Evolutionary conservation across 2,329 filamentous ascomycete species (phyloP).

Genomic region (Stachybotrys echinatus): DNA sequence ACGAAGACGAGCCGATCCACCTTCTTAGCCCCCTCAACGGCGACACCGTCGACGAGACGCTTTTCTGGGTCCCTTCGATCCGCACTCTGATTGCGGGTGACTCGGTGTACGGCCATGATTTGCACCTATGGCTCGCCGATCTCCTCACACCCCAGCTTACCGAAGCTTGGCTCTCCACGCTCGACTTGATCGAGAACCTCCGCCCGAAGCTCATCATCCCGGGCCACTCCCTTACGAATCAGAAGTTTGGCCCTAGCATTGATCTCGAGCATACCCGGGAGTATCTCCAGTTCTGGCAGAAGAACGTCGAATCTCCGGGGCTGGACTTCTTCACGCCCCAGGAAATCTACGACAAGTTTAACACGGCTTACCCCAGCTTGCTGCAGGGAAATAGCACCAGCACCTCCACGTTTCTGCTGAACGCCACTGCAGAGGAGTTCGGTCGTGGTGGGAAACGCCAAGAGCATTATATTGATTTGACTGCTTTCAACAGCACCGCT

Average conservation of each 20-base stretch:
- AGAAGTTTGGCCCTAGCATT: not conserved
- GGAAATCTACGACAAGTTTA: slow-evolving; percentile 3
- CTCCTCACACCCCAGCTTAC: slow-evolving; percentile 4
- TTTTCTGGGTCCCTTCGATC: slow-evolving; percentile 10
- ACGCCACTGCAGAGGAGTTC: slow-evolving; percentile 6
- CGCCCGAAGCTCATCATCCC: slow-evolving; percentile 4
- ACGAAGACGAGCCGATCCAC: slow-evolving; percentile 6
- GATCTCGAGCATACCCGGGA: slow-evolving; percentile 5
- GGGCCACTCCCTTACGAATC: slow-evolving; percentile 3
- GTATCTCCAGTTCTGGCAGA: slow-evolving; percentile 5
- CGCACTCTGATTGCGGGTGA: slow-evolving; percentile 9
- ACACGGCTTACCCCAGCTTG: slow-evolving; percentile 3
- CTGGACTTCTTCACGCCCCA: slow-evolving; percentile 4
- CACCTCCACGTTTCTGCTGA: slow-evolving; percentile 2
- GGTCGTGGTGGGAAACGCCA: too few species aligned
- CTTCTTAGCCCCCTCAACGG: slow-evolving; percentile 7
- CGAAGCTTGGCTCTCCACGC: slow-evolving; percentile 6
- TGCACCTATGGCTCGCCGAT: slow-evolving; percentile 9
- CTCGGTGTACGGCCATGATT: slow-evolving; percentile 5
- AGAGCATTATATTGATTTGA: too few species aligned
- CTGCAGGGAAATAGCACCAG: too few species aligned
- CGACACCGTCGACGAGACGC: slow-evolving; percentile 8
- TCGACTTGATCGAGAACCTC: slow-evolving; percentile 3
- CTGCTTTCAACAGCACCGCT: too few species aligned
- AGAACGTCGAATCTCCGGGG: slow-evolving; percentile 5